Evolutionary conservation across 768 basidiomycete genomes (phyloP).

Genomic region (Pulveroboletus sp.): DNA sequence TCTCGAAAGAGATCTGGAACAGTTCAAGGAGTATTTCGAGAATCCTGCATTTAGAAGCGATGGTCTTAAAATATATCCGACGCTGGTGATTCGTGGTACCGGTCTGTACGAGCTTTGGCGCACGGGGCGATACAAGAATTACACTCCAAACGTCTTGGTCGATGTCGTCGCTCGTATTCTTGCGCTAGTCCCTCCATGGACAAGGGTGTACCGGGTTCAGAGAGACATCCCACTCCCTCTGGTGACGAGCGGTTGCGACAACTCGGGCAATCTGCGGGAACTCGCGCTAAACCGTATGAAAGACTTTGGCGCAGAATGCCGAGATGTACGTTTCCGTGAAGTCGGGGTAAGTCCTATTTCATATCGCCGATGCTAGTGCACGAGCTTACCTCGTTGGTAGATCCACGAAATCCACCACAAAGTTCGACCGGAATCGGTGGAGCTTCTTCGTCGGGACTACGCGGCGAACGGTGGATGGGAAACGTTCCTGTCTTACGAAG

Average conservation of each 20-base stretch:
- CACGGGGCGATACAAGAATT: slow-evolving; percentile 98
- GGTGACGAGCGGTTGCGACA: slow-evolving; percentile 96
- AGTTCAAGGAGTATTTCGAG: slow-evolving; percentile 99
- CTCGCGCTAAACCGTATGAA: slow-evolving; percentile 97
- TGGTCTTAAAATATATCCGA: slow-evolving; percentile 98
- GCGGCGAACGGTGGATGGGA: slow-evolving; percentile 99
- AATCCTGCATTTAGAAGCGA: slow-evolving; percentile 97
- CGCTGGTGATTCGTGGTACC: slow-evolving; percentile 95
- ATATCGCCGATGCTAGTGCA: not conserved
- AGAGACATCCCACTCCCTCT: slow-evolving; percentile 96
- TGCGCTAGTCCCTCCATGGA: slow-evolving; percentile 98
- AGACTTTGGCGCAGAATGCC: slow-evolving; percentile 96
- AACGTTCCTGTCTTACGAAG: slow-evolving; percentile 98
- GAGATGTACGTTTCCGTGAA: slow-evolving; percentile 96
- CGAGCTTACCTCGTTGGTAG: slow-evolving; percentile 37
- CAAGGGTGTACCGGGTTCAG: slow-evolving; percentile 96
- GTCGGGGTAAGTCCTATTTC: slow-evolving; percentile 71
- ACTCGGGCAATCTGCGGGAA: slow-evolving; percentile 95
- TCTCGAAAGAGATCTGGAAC: slow-evolving; percentile 93
- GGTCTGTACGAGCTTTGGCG: slow-evolving; percentile 95
- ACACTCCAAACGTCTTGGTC: slow-evolving; percentile 97
- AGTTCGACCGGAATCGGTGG: slow-evolving; percentile 92
- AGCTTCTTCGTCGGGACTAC: slow-evolving; percentile 94
- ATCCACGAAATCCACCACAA: slow-evolving; percentile 99
- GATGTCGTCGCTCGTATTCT: slow-evolving; percentile 96